Base-by-base conservation (phyloP, 176 grass and related monocot species). In the Melocanna baccifera region DNA sequence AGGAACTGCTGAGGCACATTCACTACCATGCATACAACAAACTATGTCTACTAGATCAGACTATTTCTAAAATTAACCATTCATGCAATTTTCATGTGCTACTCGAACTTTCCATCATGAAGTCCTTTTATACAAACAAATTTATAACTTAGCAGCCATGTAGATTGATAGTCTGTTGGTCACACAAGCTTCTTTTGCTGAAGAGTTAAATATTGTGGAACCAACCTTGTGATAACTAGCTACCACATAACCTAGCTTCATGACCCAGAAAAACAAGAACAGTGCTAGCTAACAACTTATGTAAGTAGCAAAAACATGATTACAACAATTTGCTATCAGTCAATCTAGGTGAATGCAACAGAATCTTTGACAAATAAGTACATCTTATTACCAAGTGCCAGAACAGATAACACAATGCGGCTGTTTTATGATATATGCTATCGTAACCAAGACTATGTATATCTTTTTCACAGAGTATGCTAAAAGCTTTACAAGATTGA, bases 401-500 rank as follows among this genome's bases (percentile, higher is more conserved):
- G 46, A 90, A 79, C 23, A 87, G 14, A 90, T 79, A 79, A 61
- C 29, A 90, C 61, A 50, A 16, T 53, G 48, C 75, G 20, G 23
- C 50, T 83, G 62, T 43, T 66, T 13, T 45, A 84, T 87, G 30
- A 51, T 29, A 87, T 78, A 78, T 20, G 61, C 50, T 74, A 72
- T 52, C 8, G 62, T 58, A 80, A 72, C 45, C 19, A 59, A 73
- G 47, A 79, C 84, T 90, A 74, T 79, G 58, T 87, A 66, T 66
- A 73, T 26, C 19, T 14, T 79, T 64, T 87, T 77, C 79, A 81
- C 83, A 72, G 14, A 76, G 62, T 71, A 83, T 90, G 25, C 78
- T 93, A 82, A 91, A 94, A 83, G 34, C 45, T 91, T 82, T 85
- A 92, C 87, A 90, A 94, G 88, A 78, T 73, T 82, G 71, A 71